Conservation (phyloP, 371 early-diverging fungal genomes). For the Funneliformis caledonium region DNA sequence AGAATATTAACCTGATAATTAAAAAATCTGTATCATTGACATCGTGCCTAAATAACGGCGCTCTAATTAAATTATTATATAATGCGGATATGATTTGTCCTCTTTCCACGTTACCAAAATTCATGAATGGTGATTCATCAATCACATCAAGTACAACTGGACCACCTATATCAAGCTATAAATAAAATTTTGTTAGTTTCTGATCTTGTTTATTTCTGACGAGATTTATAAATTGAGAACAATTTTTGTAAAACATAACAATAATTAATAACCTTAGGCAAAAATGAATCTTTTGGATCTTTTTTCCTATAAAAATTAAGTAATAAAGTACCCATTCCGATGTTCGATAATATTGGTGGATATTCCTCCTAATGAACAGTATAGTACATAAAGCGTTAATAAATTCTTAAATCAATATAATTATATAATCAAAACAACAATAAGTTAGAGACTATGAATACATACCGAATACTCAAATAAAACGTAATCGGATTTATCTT, state of each 20-base stretch:
- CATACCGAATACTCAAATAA: slow-evolving; percentile 93
- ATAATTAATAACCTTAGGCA: slow-evolving; percentile 63
- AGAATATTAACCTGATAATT: slow-evolving; percentile 62
- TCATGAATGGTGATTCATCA: slow-evolving; percentile 97
- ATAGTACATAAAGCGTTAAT: background rate
- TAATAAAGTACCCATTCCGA: slow-evolving; percentile 97
- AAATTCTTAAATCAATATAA: background rate
- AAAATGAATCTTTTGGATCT: slow-evolving; percentile 78
- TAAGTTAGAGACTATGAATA: background rate
- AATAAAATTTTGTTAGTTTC: background rate
- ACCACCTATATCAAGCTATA: slow-evolving; percentile 77
- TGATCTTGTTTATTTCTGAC: background rate
- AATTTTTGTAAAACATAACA: background rate
- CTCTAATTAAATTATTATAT: slow-evolving; percentile 97
- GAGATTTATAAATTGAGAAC: background rate
- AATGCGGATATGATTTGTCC: slow-evolving; percentile 89
- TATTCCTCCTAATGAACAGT: slow-evolving; percentile 81
- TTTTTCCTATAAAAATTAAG: slow-evolving; percentile 97
- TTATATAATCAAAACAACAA: background rate
- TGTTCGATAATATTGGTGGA: slow-evolving; percentile 94
- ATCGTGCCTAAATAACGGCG: slow-evolving; percentile 93
- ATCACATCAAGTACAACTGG: slow-evolving; percentile 90
- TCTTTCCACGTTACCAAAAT: slow-evolving; percentile 94
- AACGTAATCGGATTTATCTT: slow-evolving; percentile 85
- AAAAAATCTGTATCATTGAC: slow-evolving; percentile 83